These are phyloP conservation scores for Penicillium sp. DNA, from an alignment of 2,329 filamentous ascomycete genomes.

Conservation along the genomic window DNA sequence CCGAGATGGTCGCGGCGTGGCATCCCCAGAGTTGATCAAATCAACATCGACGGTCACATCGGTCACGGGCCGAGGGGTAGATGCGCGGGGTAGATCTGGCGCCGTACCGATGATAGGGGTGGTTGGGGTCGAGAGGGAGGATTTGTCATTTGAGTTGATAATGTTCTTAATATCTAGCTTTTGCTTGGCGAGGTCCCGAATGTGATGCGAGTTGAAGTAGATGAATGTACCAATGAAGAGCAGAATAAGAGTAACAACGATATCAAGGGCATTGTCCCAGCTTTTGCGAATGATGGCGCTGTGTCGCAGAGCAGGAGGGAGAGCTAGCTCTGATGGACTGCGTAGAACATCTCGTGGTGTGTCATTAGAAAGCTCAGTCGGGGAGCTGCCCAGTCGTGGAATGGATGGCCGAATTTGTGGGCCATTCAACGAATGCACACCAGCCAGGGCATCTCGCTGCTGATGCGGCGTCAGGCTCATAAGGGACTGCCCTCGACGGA, in stretches of 20 bases:
- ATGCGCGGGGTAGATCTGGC: conserved; percentile 28
- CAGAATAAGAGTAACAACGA: conserved; percentile 43
- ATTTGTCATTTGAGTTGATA: conserved; percentile 40
- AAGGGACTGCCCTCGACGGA: conserved; percentile 37
- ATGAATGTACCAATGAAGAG: conserved; percentile 43
- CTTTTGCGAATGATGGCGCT: conserved; percentile 48
- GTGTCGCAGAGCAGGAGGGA: conserved; percentile 41
- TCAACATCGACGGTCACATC: conserved; percentile 36
- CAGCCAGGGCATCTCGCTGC: conserved; percentile 63
- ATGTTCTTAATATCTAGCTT: conserved; percentile 48
- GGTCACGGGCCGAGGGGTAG: conserved; percentile 23
- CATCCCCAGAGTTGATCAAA: conserved; percentile 24
- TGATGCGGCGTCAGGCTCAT: conserved; percentile 45
- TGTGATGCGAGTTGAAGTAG: conserved; percentile 44
- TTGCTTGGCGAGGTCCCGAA: conserved; percentile 43
- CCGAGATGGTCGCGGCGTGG: conserved; percentile 31
- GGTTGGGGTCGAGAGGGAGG: conserved; percentile 38
- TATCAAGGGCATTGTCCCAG: conserved; percentile 47
- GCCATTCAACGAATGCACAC: conserved; percentile 66
- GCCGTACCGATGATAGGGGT: conserved; percentile 34
- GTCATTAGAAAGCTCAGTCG: conserved; percentile 36
- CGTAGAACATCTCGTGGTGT: conserved; percentile 38
- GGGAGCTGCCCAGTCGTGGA: conserved; percentile 46
- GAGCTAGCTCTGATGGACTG: conserved; percentile 37
- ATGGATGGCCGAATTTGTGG: conserved; percentile 40